phyloP scores from a whole-genome alignment of 1,139 yeast species.

The Maudiozyma humilis region DNA sequence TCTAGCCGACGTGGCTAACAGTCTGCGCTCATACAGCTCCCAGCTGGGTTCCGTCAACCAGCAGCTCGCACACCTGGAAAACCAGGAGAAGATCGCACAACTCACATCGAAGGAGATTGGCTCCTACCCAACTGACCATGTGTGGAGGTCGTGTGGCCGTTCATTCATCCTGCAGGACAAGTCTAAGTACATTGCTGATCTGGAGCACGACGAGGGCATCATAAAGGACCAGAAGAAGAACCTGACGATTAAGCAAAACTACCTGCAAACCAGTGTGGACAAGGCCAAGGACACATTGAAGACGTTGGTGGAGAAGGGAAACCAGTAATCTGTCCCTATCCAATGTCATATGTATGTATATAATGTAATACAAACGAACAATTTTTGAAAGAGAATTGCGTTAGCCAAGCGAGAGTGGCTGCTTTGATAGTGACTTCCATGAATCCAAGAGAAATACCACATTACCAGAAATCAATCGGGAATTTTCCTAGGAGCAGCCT shows the following conservation, averaged over 20 bases:
- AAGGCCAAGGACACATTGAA: constrained; percentile 60
- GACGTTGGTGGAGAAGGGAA: constrained; percentile 11
- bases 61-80: constrained; percentile 49
- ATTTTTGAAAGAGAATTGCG: no score
- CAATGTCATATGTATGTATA: no score
- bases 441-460: no score
- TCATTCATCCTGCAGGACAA: constrained; percentile 44
- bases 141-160: constrained; percentile 85
- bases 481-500: not conserved
- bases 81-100: constrained; percentile 51
- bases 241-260: constrained; percentile 59
- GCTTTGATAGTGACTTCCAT: no score
- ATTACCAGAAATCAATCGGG: no score
- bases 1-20: constrained; percentile 54
- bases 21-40: constrained; percentile 47
- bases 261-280: constrained; percentile 68
- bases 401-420: no score
- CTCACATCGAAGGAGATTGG: constrained; percentile 50
- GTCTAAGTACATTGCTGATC: constrained; percentile 42
- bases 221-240: constrained; percentile 53
- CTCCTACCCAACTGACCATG: constrained; percentile 38
- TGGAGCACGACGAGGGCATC: constrained; percentile 45
- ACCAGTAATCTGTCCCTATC: no score
- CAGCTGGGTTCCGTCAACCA: constrained; percentile 57
- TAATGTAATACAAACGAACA: not conserved